Base-by-base conservation (phyloP, 2,329 filamentous ascomycete genomes). In the Alternaria alternata region DNA sequence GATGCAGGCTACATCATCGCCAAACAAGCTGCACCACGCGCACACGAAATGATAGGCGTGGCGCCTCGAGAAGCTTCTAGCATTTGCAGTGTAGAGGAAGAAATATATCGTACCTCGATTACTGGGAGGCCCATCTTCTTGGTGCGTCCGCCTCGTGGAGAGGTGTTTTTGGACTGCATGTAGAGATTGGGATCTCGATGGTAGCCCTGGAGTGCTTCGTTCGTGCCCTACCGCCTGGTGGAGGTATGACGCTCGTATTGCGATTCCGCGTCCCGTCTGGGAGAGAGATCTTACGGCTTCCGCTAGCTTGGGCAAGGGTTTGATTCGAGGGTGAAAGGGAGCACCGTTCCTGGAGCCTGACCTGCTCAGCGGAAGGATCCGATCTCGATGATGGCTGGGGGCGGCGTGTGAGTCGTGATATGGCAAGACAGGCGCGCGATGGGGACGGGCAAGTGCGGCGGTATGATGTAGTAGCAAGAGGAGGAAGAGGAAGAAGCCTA, bases 61-160 rank as follows among this genome's bases (percentile, higher is more conserved):
- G 46, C 42, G 43, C 18, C 49, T 49, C 41, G 42, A 49, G 43
- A 8, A 36, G 20, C 46, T 36, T 44, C 46, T 49, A 38, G 46
- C 18, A 22, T 34, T 34, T 24, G 46, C 14, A 57, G 49, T 39
- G 51, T 24, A 20, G 12, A 16, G 4, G n/a, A 30, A 24, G 32
- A 38, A 52, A 38, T 9, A 24, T 7, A 24, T 61, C 75, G 72
- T 64, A 78, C 75, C 74, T 77, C 75, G 8, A 78, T 76, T 1
- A 77, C 70, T 5, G 74, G 65, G 20, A 48, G 54, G 68, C 72
- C 75, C 64, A 64, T 75, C 57, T 62, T 66, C 61, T 64, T 69
- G 39, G 39, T 24, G 48, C 65, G 64, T 47, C 66, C 60, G 44
- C 57, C 52, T 34, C 63, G 62, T 20, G 61, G 64, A 6, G 62